Evolutionary conservation across 2,329 filamentous ascomycete species (phyloP), one percentile per base, ranked within the genome.

Genomic region (Apiospora aurea): DNA sequence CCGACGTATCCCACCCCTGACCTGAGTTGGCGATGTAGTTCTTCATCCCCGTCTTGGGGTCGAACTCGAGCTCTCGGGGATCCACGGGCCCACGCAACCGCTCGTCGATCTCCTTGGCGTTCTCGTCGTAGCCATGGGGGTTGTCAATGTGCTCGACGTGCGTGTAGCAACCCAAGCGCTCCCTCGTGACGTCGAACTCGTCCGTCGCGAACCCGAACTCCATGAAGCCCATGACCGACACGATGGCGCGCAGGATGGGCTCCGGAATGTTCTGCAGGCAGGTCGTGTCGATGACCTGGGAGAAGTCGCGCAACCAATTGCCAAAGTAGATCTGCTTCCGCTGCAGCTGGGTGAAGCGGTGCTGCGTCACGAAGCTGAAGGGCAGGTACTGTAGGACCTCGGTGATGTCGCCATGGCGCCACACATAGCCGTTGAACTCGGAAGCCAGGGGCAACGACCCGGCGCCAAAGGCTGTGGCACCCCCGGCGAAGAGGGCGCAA

Each of bases 91-190:
- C 78, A 13, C 79, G 73, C 29, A 80, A 74, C 5, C 79, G 76
- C 66, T 75, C 73, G 47, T 80, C 79, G 6, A 79, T 69, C 21
- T 79, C 71, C 72, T 78, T 75, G 8, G 78, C 79, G 46, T 80
- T 72, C n/a, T 78, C 75, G 2, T 68, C 68, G 51, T 80, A 80
- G 8, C 78, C 78, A 8, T 80, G 83, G 2, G 84, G 84, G 71
- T 86, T 87, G 76, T 86, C 86, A 69, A 88, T 87, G 74, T 89
- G 87, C 76, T 89, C 87, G 72, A 87, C 85, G 21, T 87, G 86
- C 44, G 85, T 77, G 73, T 85, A 85, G 71, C 79, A 80, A 44
- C 87, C 87, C 10, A 89, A 81, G 49, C 87, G 80, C 51, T 88
- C 86, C 4, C 83, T 78, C 0, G 87, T 89, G 61, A 89, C 87